Evolutionary conservation across 129 eudicot genomes (phyloP), one percentile per base, ranked within the genome.

Genomic region (Flaveria sonorensis): DNA sequence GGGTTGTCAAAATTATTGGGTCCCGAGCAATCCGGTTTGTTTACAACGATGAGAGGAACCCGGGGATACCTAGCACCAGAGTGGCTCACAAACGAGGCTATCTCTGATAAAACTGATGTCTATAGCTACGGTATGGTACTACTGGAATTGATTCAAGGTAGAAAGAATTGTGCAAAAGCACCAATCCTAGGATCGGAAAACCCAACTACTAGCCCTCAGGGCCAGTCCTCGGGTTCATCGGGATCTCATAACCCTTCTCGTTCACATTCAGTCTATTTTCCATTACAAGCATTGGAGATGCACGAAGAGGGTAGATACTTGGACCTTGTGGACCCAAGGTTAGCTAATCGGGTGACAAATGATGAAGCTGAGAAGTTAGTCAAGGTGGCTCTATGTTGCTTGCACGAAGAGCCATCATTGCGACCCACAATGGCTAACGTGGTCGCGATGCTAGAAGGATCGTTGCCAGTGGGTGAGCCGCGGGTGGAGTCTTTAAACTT

Each of bases 21-120:
- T 60, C 90, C 89, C 1, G 96, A 92, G 66, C 92, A 92, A 80
- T 92, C 98, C 2, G 84, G 93, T 32, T 85, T 72, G 19, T 83
- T 92, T 77, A 90, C 98, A 2, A 92, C 98, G 6, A 92, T 92
- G 98, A 81, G 98, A 67, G 98, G 98, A 6, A 92, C 98, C 8
- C 88, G 97, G 0, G 97, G 97, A 19, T 91, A 91, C 66, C 88
- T 91, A 12, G 97, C 97, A 46, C 98, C 98, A 12, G 98, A 92
- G 73, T 92, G 98, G 98, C 94, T 92, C 6, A 92, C 98, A 9
- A 92, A 92, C 80, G 88, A 96, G 0, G 87, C 96, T 6, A 81
- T 92, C 12, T 89, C 96, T 0, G 96, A 92, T 20, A 92, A 86
- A 74, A 92, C 98, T 1, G 98, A 92, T 76, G 96, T 92, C 48